Evolutionary conservation across 345 rosid species (phyloP).

Genomic region (Brassica nigra): DNA sequence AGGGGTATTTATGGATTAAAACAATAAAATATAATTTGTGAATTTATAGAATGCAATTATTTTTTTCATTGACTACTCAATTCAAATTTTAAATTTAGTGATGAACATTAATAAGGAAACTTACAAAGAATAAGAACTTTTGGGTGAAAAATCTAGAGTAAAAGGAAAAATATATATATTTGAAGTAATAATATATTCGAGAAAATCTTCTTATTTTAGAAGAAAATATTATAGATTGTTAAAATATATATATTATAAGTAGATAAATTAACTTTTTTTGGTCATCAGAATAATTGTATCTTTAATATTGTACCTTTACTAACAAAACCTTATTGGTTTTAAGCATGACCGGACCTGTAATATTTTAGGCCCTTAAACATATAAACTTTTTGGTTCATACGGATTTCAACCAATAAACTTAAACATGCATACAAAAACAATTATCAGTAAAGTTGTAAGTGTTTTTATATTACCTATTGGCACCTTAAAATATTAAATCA

Average conservation of each 20-base stretch:
- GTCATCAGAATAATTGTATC: no score
- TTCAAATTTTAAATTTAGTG: not conserved
- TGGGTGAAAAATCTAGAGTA: not conserved
- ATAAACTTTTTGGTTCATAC: no score
- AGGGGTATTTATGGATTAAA: not conserved
- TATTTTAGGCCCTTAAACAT: no score
- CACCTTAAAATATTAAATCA: no score
- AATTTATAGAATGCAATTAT: not conserved
- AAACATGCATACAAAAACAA: no score
- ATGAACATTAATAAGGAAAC: not conserved
- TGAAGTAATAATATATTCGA: not conserved
- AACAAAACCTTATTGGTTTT: no score
- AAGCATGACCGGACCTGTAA: no score
- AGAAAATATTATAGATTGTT: not conserved
- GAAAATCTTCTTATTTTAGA: not conserved
- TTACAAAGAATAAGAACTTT: not conserved
- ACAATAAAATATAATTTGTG: not conserved
- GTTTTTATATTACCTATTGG: no score
- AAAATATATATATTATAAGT: not conserved
- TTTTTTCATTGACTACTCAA: not conserved
- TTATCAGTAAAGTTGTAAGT: no score
- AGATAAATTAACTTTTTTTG: no score
- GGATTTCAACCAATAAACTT: no score
- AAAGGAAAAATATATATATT: not conserved
- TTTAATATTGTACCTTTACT: no score